phyloP scores from a whole-genome alignment of 129 eudicot genomes.

The Flaveria robusta region DNA sequence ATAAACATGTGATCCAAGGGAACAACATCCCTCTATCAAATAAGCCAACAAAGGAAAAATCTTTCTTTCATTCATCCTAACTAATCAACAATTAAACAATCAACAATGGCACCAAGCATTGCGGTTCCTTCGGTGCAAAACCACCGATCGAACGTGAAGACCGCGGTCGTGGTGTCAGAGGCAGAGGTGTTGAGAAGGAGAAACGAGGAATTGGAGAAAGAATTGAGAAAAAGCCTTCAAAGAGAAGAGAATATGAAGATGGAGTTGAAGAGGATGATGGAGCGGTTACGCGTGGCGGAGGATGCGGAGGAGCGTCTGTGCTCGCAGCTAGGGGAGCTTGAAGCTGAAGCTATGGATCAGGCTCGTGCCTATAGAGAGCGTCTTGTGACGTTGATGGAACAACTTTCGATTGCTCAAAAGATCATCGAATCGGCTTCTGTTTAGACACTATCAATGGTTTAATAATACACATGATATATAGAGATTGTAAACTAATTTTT shows the following conservation, averaged over 20 bases:
- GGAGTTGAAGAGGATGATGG: conserved; percentile 44
- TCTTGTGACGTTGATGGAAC: conserved; percentile 50
- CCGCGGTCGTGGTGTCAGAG: background rate
- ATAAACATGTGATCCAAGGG: background rate
- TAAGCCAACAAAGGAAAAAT: background rate
- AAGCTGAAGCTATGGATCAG: conserved; percentile 81
- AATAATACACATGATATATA: background rate
- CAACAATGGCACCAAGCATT: conserved; percentile 23
- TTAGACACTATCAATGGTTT: background rate
- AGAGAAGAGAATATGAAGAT: conserved; percentile 74
- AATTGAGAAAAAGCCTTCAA: conserved; percentile 48
- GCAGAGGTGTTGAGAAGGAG: conserved; percentile 53
- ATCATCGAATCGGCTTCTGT: conserved; percentile 33
- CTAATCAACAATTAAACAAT: background rate
- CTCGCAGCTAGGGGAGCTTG: conserved; percentile 77
- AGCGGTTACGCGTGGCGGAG: conserved; percentile 69
- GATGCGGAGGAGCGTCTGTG: conserved; percentile 92
- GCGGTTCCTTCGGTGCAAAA: conserved; percentile 16
- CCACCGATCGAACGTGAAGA: background rate
- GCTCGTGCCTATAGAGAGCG: conserved; percentile 57
- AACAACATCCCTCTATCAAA: background rate
- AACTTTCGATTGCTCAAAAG: conserved; percentile 54
- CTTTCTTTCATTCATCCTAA: background rate
- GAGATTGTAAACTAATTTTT: background rate
- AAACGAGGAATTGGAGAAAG: conserved; percentile 78